Evolutionary conservation across 805 yeast genomes (phyloP).

Genomic region (Candida glaebosa): DNA sequence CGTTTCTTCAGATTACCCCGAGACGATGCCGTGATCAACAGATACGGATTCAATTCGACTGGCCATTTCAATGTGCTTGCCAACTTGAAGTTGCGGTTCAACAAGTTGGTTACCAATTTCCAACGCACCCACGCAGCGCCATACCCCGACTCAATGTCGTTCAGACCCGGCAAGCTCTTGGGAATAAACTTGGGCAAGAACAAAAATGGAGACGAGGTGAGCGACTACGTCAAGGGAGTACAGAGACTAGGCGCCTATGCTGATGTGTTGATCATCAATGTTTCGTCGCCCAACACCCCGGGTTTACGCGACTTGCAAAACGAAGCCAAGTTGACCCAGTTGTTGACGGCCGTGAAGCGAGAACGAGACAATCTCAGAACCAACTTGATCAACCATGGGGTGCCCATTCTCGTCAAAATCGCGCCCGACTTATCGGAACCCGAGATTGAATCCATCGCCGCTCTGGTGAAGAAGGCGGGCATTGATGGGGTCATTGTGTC

Average conservation of each 20-base stretch:
- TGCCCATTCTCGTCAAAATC: constrained; percentile 85
- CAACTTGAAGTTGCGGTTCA: constrained; percentile 63
- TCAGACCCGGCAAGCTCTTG: constrained; percentile 61
- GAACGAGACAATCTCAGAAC: constrained; percentile 56
- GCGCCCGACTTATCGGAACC: constrained; percentile 88
- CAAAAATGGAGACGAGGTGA: constrained; percentile 84
- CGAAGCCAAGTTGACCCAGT: constrained; percentile 64
- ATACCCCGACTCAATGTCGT: constrained; percentile 40
- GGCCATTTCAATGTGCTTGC: constrained; percentile 78
- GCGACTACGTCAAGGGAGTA: constrained; percentile 85
- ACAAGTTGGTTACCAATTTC: constrained; percentile 28
- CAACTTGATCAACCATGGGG: constrained; percentile 45
- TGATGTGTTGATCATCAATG: constrained; percentile 86
- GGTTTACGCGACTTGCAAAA: constrained; percentile 85
- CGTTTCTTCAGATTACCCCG: constrained; percentile 81
- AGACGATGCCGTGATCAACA: constrained; percentile 88
- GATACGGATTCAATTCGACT: constrained; percentile 91
- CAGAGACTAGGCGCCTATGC: constrained; percentile 77
- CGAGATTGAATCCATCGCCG: constrained; percentile 80
- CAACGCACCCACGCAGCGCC: constrained; percentile 12
- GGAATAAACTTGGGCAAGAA: constrained; percentile 91
- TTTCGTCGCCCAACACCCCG: constrained; percentile 95
- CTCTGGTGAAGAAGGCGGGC: constrained; percentile 68
- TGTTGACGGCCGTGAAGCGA: constrained; percentile 61
- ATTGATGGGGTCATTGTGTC: constrained; percentile 92